A percentile compares a stretch with the other conserved stretches of the same genome.
Conservation (phyloP, 768 basidiomycete genomes). For the Kwoniella mangroviensis region DNA sequence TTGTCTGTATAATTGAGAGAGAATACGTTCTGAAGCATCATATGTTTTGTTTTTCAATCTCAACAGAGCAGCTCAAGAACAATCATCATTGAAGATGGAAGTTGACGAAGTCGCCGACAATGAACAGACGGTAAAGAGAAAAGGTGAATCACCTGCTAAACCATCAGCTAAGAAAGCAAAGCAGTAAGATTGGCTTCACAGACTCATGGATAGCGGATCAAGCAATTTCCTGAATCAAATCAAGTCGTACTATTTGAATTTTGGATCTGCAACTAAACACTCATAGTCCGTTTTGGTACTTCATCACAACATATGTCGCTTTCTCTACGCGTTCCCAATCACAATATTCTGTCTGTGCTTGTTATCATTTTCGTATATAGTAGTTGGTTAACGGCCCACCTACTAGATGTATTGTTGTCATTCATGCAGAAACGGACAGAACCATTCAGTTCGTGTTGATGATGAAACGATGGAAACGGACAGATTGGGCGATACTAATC, state of each 20-base stretch:
- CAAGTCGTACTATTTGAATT: too few relatives aligned
- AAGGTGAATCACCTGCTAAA: not conserved
- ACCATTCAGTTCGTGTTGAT: too few relatives aligned
- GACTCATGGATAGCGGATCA: too few relatives aligned
- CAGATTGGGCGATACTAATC: too few relatives aligned
- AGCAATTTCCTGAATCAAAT: too few relatives aligned
- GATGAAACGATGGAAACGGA: too few relatives aligned
- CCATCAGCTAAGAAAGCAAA: conserved; percentile 9
- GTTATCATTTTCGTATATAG: not conserved
- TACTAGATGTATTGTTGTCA: not conserved
- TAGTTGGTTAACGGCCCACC: not conserved
- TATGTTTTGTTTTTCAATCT: not conserved
- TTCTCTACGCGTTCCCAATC: not conserved
- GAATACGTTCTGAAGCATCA: conserved; percentile 18
- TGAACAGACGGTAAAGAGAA: conserved; percentile 2
- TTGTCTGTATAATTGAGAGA: not conserved
- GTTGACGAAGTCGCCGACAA: conserved; percentile 6
- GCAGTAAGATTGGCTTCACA: not conserved
- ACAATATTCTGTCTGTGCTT: too few relatives aligned
- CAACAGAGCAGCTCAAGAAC: conserved; percentile 15
- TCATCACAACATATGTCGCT: not conserved
- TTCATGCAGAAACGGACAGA: not conserved
- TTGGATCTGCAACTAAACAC: too few relatives aligned
- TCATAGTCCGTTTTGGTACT: not conserved
- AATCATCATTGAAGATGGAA: conserved; percentile 13